Base-by-base conservation (phyloP, 352 stramenopile genomes). In the Phytophthora palmivora region DNA sequence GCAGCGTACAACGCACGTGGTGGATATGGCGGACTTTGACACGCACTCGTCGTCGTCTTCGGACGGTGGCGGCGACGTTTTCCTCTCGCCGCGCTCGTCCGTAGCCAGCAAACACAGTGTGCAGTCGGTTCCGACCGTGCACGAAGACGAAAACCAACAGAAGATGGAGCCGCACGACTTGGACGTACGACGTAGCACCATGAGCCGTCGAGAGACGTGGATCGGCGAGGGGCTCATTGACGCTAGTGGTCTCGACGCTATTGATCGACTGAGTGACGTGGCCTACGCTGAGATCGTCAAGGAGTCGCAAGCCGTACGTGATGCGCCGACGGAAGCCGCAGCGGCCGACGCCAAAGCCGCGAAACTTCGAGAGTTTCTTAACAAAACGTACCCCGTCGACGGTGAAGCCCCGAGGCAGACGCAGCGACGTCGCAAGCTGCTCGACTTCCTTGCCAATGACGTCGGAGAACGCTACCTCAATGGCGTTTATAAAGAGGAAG, bases 381-480 rank as follows among this genome's bases (percentile, higher is more conserved):
- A 44, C 22, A 74, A 75, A 55, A 71, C 69, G 32, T 74, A 81
- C 53, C 68, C 63, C 14, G 63, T 54, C 10, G 60, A 72, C 14
- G 58, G 53, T 14, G 58, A 67, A 14, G 43, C 43, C 9, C 14
- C 67, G 34, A 64, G 62, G 43, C 42, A 69, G 21, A 58, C 84
- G 46, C 76, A 82, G 33, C 58, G 78, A 6, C 72, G 77, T 48
- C 87, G 72, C 46, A 92, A 92, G 55, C 59, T 92, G 28, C 70
- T 92, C 18, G 82, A 92, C 66, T 92, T 92, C 47, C 58, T 92
- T 7, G 82, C 82, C 28, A 86, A 76, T n/a, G 82, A 92, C 48
- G 63, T 87, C n/a, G 77, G 77, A 10, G 82, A 92, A 54, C 59
- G 76, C 6, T 92, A 92, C 58, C 55, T 92, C 5, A 71, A 92